Base-by-base conservation (phyloP, 805 yeast species). In the Candida corydali region DNA sequence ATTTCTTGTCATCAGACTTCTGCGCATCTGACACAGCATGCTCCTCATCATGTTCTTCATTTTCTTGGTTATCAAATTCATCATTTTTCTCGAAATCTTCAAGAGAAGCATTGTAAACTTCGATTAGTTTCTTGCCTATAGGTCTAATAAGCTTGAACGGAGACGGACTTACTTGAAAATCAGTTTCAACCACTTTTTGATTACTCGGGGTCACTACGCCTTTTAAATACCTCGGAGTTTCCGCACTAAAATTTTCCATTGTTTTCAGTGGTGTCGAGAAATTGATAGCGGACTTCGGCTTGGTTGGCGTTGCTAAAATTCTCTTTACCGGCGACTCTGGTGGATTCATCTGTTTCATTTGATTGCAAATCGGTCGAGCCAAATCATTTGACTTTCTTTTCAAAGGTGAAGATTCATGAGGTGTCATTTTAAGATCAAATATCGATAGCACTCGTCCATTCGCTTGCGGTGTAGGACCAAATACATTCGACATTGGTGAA, bases 381-480 rank as follows among this genome's bases (percentile, higher is more conserved):
- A 30, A 28, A 17, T 23, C 16, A 14, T 20, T 24, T 27, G 38
- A 29, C 39, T 47, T 47, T 28, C 28, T 34, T 36, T 54, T 61
- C 32, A 63, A 40, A 2, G 73, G 72, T 1, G 71, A 63, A 2
- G 71, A 63, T 34, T 65, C 69, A 5, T 71, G 72, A 0, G 71
- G 71, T 5, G 71, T 64, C 42, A 62, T 35, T 26, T 55, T 43
- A 36, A 78, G 63, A 42, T 86, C 95, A 51, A 86, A 81, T 3
- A 86, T 66, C 12, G 93, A 79, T 23, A 84, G 54, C 0, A 85
- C 84, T 37, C 82, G 73, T 0, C 96, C 96, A 42, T 80, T 70
- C 8, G 86, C 70, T 47, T 86, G 95, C 0, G 96, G 96, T 0
- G 96, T 86, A 1, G 96, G 96, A 0, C 95, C 95, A 9, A 86